Base-by-base conservation (phyloP, 139 green algal species). In the Tetraselmis chui region DNA sequence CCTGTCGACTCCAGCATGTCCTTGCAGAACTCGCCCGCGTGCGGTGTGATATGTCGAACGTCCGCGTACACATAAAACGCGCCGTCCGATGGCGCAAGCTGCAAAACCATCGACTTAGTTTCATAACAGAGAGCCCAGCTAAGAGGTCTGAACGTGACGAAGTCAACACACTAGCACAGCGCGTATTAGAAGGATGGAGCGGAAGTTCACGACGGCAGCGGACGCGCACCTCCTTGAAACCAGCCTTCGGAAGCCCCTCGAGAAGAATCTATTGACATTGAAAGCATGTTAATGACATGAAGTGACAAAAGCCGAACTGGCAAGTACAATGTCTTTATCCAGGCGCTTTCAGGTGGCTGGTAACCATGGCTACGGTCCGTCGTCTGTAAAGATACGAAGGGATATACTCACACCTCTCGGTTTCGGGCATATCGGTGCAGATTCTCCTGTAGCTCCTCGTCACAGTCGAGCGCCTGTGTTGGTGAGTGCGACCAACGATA, bases 11-110 rank as follows among this genome's bases (percentile, higher is more conserved):
- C 5, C n/a, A 77, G 74, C 26, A 29, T 77, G 74, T 77, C 74
- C 18, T 31, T 77, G 74, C 74, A 77, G 26, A 77, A 77, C 74
- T 77, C 74, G 26, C 74, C 74, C 2, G 74, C 74, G 18, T 77
- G 74, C 2, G n/a, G 2, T 24, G 77, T 78, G 59, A 80, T 26
- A 28, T 83, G 45, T 26, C 23, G 11, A 26, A 86, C 32, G 30
- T 86, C 79, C 1, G 79, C 83, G 28, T 86, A 86, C 27, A 86
- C 67, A 59, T 86, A 86, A 30, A 83, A 86, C 2, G 83, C 83
- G 22, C 83, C 83, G 32, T 83, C 83, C 30, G 83, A 30, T 18
- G 79, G 28, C 29, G 27, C 29, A 26, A 86, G 78, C 18, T 82
- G 28, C 1, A 25, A 67, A 67, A 67, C 11, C 45, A 18, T 25